phyloP scores from a whole-genome alignment of 2,329 filamentous ascomycete genomes.

The Pseudopyrenochaeta lycopersici region DNA sequence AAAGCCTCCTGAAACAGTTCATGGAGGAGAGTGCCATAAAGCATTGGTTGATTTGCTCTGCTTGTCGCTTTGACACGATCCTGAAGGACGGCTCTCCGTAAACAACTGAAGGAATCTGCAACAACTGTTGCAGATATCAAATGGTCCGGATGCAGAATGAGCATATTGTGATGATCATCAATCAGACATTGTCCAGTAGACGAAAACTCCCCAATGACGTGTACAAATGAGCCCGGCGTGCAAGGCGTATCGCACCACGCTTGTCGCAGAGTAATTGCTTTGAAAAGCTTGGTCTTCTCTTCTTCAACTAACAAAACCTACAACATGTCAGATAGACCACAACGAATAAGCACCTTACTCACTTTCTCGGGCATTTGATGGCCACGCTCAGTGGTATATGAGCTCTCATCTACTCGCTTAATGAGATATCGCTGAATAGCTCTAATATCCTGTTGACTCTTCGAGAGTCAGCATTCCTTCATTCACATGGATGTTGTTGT shows the following conservation, averaged over 20 bases:
- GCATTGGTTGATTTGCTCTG: conserved; percentile 78
- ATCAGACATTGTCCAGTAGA: conserved; percentile 77
- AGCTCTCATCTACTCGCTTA: conserved; percentile 74
- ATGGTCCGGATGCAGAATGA: conserved; percentile 94
- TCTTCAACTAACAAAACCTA: conserved; percentile 84
- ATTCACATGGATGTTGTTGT: conserved; percentile 22
- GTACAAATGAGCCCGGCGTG: conserved; percentile 78
- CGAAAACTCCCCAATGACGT: conserved; percentile 84
- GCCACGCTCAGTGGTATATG: conserved; percentile 72
- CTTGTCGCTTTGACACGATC: conserved; percentile 93
- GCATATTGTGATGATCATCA: conserved; percentile 81
- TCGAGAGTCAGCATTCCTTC: conserved; percentile 67
- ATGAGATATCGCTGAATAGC: conserved; percentile 89
- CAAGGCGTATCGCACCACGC: conserved; percentile 88
- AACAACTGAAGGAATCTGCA: conserved; percentile 94
- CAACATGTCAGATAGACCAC: conserved; percentile 26
- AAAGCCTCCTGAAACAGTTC: conserved; percentile 94
- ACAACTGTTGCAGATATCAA: conserved; percentile 94
- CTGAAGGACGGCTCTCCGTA: conserved; percentile 89
- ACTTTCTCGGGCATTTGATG: conserved; percentile 76
- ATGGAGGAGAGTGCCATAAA: conserved; percentile 93
- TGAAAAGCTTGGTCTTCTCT: conserved; percentile 72
- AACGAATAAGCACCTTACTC: conserved; percentile 11
- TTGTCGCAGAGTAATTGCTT: conserved; percentile 78
- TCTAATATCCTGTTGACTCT: conserved; percentile 73